Percentiles rank a stretch among this genome's conserved stretches.
Evolutionary conservation across 352 stramenopile genomes (phyloP).

Genomic region (Phytophthora sojae): DNA sequence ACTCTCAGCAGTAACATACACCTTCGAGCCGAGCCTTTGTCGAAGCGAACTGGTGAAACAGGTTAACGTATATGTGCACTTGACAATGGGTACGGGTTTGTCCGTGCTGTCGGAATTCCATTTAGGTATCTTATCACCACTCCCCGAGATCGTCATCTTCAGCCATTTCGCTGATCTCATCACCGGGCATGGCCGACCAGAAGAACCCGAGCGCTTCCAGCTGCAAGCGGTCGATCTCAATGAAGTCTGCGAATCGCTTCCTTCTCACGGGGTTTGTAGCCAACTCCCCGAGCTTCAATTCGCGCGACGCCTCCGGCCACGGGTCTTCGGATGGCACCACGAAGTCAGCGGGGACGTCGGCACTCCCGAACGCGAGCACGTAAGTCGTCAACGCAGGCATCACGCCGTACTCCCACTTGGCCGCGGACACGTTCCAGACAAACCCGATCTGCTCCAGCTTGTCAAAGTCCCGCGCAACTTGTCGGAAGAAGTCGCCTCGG

Average conservation of each 20-base stretch:
- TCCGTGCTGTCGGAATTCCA: background rate
- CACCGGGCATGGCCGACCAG: constrained; percentile 37
- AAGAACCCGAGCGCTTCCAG: constrained; percentile 60
- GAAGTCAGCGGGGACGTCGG: constrained; percentile 50
- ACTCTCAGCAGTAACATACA: no score
- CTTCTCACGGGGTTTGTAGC: constrained; percentile 31
- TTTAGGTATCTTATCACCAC: background rate
- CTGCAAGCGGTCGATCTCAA: constrained; percentile 56
- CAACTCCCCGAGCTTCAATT: constrained; percentile 49
- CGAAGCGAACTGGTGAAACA: no score
- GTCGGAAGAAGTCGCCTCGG: constrained; percentile 53
- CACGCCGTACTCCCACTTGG: constrained; percentile 55
- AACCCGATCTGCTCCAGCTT: constrained; percentile 63
- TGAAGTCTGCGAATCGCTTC: constrained; percentile 52
- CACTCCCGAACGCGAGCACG: constrained; percentile 42
- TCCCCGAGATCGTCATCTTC: background rate
- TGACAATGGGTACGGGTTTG: no score
- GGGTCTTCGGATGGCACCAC: constrained; percentile 47
- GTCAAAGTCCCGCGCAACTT: constrained; percentile 56
- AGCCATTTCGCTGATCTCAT: constrained; percentile 8
- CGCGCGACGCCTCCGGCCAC: constrained; percentile 50
- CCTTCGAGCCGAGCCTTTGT: no score
- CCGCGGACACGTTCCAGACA: constrained; percentile 54
- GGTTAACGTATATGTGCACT: no score
- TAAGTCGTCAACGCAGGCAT: constrained; percentile 60